Percentiles rank a stretch among this genome's conserved stretches.
Conservation (phyloP, 768 basidiomycete species). For the Panaeolus papilionaceus region DNA sequence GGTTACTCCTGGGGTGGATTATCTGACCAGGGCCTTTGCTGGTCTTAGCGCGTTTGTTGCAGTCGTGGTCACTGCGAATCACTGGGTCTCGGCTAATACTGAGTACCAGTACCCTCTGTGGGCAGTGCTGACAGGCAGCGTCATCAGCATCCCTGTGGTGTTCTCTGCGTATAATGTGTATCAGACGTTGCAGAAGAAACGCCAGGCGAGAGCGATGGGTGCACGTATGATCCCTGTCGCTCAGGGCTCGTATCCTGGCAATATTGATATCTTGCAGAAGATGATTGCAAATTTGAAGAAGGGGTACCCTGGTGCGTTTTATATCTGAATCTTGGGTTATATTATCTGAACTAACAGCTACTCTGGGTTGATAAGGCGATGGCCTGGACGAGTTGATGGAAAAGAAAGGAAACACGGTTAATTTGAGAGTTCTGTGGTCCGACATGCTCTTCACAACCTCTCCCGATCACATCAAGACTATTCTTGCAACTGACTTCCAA, state of each 20-base stretch:
- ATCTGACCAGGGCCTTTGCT: neutral
- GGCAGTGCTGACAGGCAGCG: conserved; percentile 37
- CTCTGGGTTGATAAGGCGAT: conserved; percentile 41
- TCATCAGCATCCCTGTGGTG: conserved; percentile 40
- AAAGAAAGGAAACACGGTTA: conserved; percentile 48
- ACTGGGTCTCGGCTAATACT: neutral
- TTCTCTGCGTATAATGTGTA: conserved; percentile 37
- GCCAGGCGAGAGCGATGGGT: conserved; percentile 49
- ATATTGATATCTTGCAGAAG: conserved; percentile 47
- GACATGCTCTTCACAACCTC: conserved; percentile 47
- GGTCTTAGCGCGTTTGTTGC: neutral
- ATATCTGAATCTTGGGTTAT: neutral
- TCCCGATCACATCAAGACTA: conserved; percentile 62
- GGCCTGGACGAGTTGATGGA: conserved; percentile 42
- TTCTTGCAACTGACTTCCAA: conserved; percentile 61
- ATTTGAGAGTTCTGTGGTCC: conserved; percentile 49
- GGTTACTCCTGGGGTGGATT: neutral
- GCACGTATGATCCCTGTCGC: conserved; percentile 49
- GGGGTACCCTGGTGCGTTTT: conserved; percentile 56
- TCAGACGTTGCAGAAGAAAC: conserved; percentile 35
- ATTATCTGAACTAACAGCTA: neutral
- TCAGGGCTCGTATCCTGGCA: conserved; percentile 48
- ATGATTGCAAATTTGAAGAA: conserved; percentile 43
- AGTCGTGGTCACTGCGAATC: neutral
- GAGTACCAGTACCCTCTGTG: conserved; percentile 41